Base-by-base conservation (phyloP, 768 basidiomycete species). In the Suillus clintonianus region DNA sequence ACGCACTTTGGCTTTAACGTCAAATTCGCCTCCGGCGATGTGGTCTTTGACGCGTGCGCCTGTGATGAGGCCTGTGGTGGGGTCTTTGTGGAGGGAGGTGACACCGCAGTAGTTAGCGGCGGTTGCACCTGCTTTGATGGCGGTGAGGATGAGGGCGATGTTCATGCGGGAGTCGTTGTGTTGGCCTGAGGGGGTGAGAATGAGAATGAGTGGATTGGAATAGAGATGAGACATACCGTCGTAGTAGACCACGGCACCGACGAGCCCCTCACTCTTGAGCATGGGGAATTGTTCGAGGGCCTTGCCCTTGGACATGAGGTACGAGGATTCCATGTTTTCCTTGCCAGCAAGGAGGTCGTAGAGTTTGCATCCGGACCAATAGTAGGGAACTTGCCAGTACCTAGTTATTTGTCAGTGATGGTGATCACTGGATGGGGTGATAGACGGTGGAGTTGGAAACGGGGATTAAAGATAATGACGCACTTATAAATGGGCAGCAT, bases 121-220 rank as follows among this genome's bases (percentile, higher is more conserved):
- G 9, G 84, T 84, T 5, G 96, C 95, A 50, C 96, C 96, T 59
- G 92, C 86, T 71, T 94, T 92, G 50, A 98, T 93, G 5, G 97
- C 97, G 19, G 91, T 97, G 87, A 98, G 88, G 70, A 97, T 85
- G 37, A 99, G 82, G 0, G 97, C 94, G 60, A 97, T 86, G 80
- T 99, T 99, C 97, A 99, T 99, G 15, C 97, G 87, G 1, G 97
- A 91, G 70, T 99, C 97, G 71, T 99, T 99, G 78, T 99, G 97
- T 79, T 98, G 97, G 61, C 95, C 94, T 95, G 56, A 36, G 30
- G 24, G 30, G 22, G 37, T 45, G 45, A 56, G 14, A 39, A 63
- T 63, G 43, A 50, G 56, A 6, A 43, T 24, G 14, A 17, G n/a
- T n/a, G n/a, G n/a, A n/a, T 39, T 10, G 41, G 50, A 6, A 32